Evolutionary conservation across 805 yeast genomes (phyloP).

Genomic region (Yarrowia sp.): DNA sequence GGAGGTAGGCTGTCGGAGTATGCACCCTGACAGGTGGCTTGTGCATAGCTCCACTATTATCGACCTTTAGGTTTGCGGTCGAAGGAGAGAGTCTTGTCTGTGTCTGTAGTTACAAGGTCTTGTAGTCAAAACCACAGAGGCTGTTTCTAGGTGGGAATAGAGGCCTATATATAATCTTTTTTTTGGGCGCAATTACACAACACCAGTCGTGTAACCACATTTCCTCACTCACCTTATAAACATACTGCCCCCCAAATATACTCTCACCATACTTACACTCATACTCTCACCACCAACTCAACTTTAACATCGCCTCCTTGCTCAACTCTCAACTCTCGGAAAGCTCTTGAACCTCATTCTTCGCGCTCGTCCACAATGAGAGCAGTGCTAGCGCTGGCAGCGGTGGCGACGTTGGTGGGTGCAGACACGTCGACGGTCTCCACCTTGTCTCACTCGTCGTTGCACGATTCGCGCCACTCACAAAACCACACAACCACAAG

Average conservation of each 20-base stretch:
- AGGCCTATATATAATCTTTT: neutral
- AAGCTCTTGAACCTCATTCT: neutral
- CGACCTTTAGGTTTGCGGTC: neutral
- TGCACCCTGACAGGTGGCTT: slow-evolving; percentile 11
- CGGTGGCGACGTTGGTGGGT: slow-evolving; percentile 1
- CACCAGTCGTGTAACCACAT: too few relatives aligned
- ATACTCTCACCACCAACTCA: neutral
- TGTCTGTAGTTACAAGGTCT: too few relatives aligned
- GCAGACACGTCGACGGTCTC: neutral
- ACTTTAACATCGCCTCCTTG: slow-evolving; percentile 8
- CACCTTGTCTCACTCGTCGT: too few relatives aligned
- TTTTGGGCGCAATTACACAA: too few relatives aligned
- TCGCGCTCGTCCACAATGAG: slow-evolving; percentile 13
- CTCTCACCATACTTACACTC: too few relatives aligned
- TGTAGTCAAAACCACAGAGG: too few relatives aligned
- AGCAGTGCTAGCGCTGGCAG: slow-evolving; percentile 20
- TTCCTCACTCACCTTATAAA: too few relatives aligned
- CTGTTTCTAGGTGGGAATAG: neutral
- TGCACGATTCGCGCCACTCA: neutral
- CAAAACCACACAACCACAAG: neutral
- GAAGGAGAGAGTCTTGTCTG: too few relatives aligned
- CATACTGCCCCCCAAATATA: too few relatives aligned
- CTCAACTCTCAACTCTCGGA: neutral
- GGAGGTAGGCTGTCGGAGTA: neutral
- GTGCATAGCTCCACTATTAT: slow-evolving; percentile 24